phyloP scores from a whole-genome alignment of 345 rosid species.

The Reutealis trisperma region DNA sequence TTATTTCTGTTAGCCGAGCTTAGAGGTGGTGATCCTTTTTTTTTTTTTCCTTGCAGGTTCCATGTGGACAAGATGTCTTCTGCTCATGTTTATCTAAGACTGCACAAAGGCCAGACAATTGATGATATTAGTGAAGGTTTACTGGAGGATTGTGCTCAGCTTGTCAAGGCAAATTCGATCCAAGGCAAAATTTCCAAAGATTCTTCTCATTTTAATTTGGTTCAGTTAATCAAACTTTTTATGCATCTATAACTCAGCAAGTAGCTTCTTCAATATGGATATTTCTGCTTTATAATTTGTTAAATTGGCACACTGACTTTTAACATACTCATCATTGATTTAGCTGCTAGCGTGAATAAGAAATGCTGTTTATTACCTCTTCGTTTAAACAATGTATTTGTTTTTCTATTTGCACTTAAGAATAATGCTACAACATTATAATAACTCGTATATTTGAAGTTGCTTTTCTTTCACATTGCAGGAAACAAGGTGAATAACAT shows the following conservation, averaged over 20 bases:
- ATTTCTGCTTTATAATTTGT: not conserved
- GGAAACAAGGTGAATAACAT: slow-evolving; percentile 94
- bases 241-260: not conserved
- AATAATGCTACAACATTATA: not conserved
- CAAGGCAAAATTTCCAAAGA: slow-evolving; percentile 55
- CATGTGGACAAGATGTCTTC: slow-evolving; percentile 99
- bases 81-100: slow-evolving; percentile 93
- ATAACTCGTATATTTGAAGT: not conserved
- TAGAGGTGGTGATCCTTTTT: too few relatives aligned
- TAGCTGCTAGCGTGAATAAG: not conserved
- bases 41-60: slow-evolving; percentile 57
- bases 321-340: not conserved
- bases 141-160: slow-evolving; percentile 94
- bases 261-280: not conserved
- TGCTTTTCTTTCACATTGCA: slow-evolving; percentile 23
- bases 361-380: not conserved
- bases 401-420: not conserved
- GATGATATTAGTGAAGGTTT: slow-evolving; percentile 85
- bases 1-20: not conserved
- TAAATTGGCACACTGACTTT: not conserved
- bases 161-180: slow-evolving; percentile 97
- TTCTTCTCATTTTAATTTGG: not conserved
- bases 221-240: not conserved
- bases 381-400: not conserved
- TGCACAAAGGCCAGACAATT: slow-evolving; percentile 80